Base-by-base conservation (phyloP, 1,139 yeast genomes). In the Debaryomyces coudertii region DNA sequence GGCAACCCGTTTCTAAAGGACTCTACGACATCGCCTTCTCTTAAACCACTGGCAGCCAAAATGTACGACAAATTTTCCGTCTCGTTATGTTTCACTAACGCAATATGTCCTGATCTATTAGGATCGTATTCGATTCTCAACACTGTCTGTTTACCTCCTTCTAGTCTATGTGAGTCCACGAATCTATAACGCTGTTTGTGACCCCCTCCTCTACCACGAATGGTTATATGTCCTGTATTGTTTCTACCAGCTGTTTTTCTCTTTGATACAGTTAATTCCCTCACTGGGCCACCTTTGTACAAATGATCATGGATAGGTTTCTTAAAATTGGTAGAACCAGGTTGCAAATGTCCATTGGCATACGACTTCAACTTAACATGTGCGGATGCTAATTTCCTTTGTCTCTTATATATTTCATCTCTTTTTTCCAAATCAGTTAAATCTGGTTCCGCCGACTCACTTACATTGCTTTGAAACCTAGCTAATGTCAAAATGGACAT, bases 191-290 rank as follows among this genome's bases (percentile, higher is more conserved):
- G 82, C 61, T 90, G 85, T 66, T 87, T 90, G 65, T 89, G 95
- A 39, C 98, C 99, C 59, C 99, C 99, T 65, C 99, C 99, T 66
- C 95, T 83, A 64, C 95, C 97, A 63, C 99, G 83, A 36, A 90
- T 86, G 7, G 97, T 89, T 58, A 93, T 89, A 55, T 81, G 79
- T 56, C 99, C 99, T 9, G 86, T 76, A 66, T 87, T 79, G 66
- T 93, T 92, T 71, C 99, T 85, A 54, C 99, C 99, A 45, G 96
- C 87, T 41, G 83, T 82, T 50, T 81, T 80, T 63, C 85, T 84
- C 60, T 82, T 82, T 33, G 92, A 81, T 22, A 78, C 78, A 0
- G 99, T 93, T 61, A 93, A 76, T 46, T 83, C 84, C 61, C 78
- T 77, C 45, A 87, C 69, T 2, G 99, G 97, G 44, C 83, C 76